Conservation (phyloP, 208 protist genomes). For the Acanthamoeba divionensis region DNA sequence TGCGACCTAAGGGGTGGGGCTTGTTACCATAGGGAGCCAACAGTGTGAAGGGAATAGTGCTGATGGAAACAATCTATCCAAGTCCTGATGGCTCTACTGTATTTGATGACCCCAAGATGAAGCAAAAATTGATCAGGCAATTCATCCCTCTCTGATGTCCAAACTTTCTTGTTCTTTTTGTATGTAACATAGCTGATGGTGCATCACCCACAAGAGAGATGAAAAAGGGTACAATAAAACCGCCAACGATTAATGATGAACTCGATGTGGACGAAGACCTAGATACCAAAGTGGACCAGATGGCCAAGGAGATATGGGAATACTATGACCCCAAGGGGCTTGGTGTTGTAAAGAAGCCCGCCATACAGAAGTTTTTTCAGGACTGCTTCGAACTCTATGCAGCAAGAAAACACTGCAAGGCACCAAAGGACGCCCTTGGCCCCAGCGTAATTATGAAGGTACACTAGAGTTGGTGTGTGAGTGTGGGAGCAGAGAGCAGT, state of each 20-base stretch:
- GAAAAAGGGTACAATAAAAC: slow-evolving; percentile 28
- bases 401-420: not conserved
- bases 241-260: not conserved
- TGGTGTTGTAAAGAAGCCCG: slow-evolving; percentile 8
- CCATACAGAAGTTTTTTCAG: slow-evolving; percentile 15
- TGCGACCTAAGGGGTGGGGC: too few relatives aligned
- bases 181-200: too few relatives aligned
- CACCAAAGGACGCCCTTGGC: not conserved
- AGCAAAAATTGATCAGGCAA: not conserved
- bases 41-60: slow-evolving; percentile 39
- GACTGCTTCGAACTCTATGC: slow-evolving; percentile 43
- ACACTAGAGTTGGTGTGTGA: not conserved
- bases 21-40: slow-evolving; percentile 8
- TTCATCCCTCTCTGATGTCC: too few relatives aligned
- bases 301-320: not conserved
- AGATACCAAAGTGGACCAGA: not conserved
- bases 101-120: slow-evolving; percentile 47
- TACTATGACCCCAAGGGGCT: slow-evolving; percentile 49
- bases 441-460: not conserved
- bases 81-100: not conserved
- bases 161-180: too few relatives aligned
- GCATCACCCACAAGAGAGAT: too few relatives aligned
- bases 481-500: not conserved
- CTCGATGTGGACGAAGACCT: slow-evolving; percentile 22
- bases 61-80: slow-evolving; percentile 48